Conservation (phyloP, 352 stramenopile species). For the Globisporangium mamillatum region DNA sequence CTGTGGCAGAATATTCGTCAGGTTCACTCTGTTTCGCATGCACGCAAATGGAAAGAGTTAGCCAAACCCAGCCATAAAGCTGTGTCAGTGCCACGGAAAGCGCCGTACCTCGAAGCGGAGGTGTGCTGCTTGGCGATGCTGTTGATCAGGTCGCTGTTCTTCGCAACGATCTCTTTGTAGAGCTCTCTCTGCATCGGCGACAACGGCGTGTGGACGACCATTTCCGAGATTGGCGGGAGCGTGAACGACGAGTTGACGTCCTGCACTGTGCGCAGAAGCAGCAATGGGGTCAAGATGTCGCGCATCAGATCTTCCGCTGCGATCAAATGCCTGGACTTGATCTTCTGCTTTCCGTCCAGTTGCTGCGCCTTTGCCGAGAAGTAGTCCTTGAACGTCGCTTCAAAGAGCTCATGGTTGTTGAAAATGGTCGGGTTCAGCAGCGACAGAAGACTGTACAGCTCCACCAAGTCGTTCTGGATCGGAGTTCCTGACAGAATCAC, state of each 20-base stretch:
- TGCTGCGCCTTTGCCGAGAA: constrained; percentile 69
- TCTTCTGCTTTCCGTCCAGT: constrained; percentile 20
- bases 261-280: constrained; percentile 64
- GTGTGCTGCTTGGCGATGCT: constrained; percentile 27
- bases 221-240: constrained; percentile 67
- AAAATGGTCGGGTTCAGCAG: constrained; percentile 88
- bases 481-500: constrained; percentile 82
- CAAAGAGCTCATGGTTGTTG: constrained; percentile 50
- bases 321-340: constrained; percentile 23
- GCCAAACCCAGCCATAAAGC: not conserved
- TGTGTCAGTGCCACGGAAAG: not conserved
- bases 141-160: constrained; percentile 56
- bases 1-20: constrained; percentile 99
- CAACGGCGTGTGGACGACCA: constrained; percentile 74
- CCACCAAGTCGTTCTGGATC: constrained; percentile 84
- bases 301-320: constrained; percentile 54
- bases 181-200: constrained; percentile 78
- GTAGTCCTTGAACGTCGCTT: constrained; percentile 46
- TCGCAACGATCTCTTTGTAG: constrained; percentile 78
- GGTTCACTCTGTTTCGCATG: constrained; percentile 36
- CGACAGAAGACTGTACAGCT: constrained; percentile 78
- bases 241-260: constrained; percentile 71
- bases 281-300: constrained; percentile 48
- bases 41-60: not conserved
- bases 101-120: not conserved